A percentile compares a stretch with the other conserved stretches of the same genome.
These are phyloP conservation scores for Kodamaea sp. DNA, from an alignment of 1,139 yeast genomes.

Conservation along the genomic window DNA sequence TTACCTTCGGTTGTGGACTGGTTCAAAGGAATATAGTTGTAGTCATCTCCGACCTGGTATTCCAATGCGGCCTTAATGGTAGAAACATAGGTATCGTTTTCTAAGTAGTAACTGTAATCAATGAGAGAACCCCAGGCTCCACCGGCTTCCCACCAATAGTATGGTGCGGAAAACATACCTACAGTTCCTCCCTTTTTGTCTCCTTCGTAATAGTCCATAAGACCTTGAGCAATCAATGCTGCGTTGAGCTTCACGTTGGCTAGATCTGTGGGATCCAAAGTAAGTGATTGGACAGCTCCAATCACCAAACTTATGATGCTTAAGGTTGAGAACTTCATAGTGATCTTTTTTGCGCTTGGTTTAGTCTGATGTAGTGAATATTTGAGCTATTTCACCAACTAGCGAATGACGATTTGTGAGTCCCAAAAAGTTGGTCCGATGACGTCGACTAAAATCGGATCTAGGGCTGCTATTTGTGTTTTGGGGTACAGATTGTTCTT, in stretches of 20 bases:
- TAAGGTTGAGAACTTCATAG: no score
- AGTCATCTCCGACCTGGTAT: slow-evolving; percentile 65
- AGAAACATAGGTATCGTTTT: slow-evolving; percentile 59
- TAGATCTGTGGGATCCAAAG: slow-evolving; percentile 40
- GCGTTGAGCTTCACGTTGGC: slow-evolving; percentile 51
- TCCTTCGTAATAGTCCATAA: slow-evolving; percentile 74
- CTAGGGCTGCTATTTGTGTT: no score
- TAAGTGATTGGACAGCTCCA: no score
- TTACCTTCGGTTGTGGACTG: slow-evolving; percentile 83
- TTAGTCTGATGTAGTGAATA: no score
- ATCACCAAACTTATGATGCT: no score
- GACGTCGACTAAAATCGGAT: no score
- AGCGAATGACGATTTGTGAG: no score
- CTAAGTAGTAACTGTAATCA: slow-evolving; percentile 64
- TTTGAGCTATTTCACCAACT: no score
- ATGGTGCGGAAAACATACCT: slow-evolving; percentile 75
- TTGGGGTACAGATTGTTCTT: no score
- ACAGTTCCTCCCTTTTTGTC: slow-evolving; percentile 65
- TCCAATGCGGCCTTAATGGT: slow-evolving; percentile 58
- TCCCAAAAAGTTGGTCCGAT: no score
- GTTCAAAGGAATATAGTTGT: slow-evolving; percentile 73
- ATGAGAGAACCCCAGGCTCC: slow-evolving; percentile 81
- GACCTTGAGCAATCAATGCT: slow-evolving; percentile 58
- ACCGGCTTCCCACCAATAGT: slow-evolving; percentile 96
- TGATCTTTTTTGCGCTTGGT: no score